Evolutionary conservation across 2,329 filamentous ascomycete species (phyloP).

Genomic region (Cercospora beticola): DNA sequence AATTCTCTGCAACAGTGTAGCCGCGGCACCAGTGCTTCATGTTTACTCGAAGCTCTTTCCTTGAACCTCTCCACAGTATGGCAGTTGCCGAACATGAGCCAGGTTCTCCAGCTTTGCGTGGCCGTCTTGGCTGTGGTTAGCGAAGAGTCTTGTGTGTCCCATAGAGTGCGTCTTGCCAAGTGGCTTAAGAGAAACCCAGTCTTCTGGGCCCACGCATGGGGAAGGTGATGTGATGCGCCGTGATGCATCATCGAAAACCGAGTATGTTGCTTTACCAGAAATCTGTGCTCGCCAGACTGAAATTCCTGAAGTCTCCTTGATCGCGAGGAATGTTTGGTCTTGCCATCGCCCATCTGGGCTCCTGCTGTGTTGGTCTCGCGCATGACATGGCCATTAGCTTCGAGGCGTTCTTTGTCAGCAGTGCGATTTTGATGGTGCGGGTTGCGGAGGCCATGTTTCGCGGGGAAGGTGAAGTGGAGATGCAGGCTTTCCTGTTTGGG

Average conservation of each 20-base stretch:
- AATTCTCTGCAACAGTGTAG: not conserved
- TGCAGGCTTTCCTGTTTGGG: not conserved
- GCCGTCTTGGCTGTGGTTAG: not conserved
- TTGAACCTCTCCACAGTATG: not conserved
- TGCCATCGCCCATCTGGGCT: not conserved
- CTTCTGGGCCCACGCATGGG: not conserved
- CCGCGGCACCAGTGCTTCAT: not conserved
- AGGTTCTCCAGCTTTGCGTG: not conserved
- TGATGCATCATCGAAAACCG: not conserved
- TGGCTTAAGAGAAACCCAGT: not conserved
- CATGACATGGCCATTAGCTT: not conserved
- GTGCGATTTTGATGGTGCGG: not conserved
- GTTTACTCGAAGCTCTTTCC: too few relatives aligned
- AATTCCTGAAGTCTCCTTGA: not conserved
- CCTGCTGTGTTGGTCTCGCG: not conserved
- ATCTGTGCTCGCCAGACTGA: not conserved
- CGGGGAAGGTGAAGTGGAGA: not conserved
- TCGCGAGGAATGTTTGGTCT: not conserved
- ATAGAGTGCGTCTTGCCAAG: not conserved
- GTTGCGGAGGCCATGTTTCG: not conserved
- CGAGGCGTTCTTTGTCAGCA: not conserved
- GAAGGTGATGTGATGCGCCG: not conserved
- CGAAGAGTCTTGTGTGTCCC: slow-evolving; percentile 4
- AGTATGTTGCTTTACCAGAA: not conserved
- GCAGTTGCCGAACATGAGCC: not conserved